Evolutionary conservation across 306 rosid genomes (phyloP), one percentile per base, ranked within the genome.

Genomic region (Geum urbanum): DNA sequence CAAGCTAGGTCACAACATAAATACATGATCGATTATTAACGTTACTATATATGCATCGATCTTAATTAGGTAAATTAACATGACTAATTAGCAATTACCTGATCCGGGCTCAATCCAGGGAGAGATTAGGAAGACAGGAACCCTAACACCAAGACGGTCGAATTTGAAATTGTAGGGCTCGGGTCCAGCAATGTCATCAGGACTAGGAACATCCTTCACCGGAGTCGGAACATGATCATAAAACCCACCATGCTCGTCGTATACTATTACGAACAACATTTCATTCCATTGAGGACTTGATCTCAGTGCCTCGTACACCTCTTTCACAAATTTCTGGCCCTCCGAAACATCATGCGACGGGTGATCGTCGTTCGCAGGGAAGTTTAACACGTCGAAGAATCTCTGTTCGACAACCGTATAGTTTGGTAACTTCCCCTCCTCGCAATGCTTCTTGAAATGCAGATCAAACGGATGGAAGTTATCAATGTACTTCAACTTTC

Each of bases 181-280:
- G 2, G 89, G 84, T 24, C 96, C 90, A 0, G 61, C 67, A 4
- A 84, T 48, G 40, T 11, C 91, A 48, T 89, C 96, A 0, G 96
- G 96, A 46, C 79, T 85, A 7, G 96, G 96, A 9, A 89, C 87
- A 9, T 85, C 89, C 0, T 24, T 45, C 2, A 73, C 73, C 0
- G 96, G 96, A 0, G 92, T 87, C 0, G 96, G 87, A 27, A 89
- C 92, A 24, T 90, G 96, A 43, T 90, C 96, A 27, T 75, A 90
- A 46, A 90, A 90, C 0, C 96, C 97, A 0, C 97, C 97, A 5
- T 91, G 97, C 60, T 91, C 94, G 14, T 91, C 97, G 18, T 91
- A 91, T 5, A 57, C 79, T 32, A 91, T 81, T 7, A 91, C 40
- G 69, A 89, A 83, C 72, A 89, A 59, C 9, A 84, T 91, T 48